A percentile compares a stretch with the other conserved stretches of the same genome.
Conservation (phyloP, 768 basidiomycete species). For the Auriscalpium microsporum region DNA sequence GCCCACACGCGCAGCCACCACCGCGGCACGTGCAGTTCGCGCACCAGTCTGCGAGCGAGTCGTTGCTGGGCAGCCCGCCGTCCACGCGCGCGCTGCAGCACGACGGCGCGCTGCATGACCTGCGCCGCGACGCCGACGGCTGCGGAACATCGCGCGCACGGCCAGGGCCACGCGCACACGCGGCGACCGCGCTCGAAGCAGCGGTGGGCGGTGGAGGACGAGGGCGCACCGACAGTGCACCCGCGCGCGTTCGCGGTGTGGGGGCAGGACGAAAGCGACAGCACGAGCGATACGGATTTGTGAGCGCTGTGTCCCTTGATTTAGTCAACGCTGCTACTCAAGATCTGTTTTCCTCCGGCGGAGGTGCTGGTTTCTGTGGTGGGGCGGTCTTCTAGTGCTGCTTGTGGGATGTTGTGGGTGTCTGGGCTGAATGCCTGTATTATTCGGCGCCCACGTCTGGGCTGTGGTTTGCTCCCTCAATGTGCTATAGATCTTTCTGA, state of each 20-base stretch:
- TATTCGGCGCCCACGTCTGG: too few relatives aligned
- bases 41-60: too few relatives aligned
- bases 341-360: too few relatives aligned
- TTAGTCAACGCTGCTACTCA: too few relatives aligned
- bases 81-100: neutral
- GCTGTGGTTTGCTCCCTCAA: too few relatives aligned
- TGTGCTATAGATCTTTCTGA: too few relatives aligned
- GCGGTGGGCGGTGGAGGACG: conserved; percentile 11
- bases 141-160: conserved; percentile 10
- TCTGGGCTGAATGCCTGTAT: too few relatives aligned
- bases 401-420: too few relatives aligned
- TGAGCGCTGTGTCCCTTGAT: neutral
- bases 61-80: neutral
- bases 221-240: conserved; percentile 25
- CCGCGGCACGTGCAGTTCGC: conserved; percentile 3
- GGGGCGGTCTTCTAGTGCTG: too few relatives aligned
- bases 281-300: conserved; percentile 64
- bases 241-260: conserved; percentile 69
- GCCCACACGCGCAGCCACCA: neutral
- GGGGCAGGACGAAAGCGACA: conserved; percentile 86
- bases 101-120: conserved; percentile 1
- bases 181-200: conserved; percentile 16
- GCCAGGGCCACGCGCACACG: conserved; percentile 12
- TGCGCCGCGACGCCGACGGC: conserved; percentile 11
- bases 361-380: too few relatives aligned